A percentile compares a stretch with the other conserved stretches of the same genome.
phyloP scores from a whole-genome alignment of 495 filamentous ascomycete species.

The Tuber calosporum region DNA sequence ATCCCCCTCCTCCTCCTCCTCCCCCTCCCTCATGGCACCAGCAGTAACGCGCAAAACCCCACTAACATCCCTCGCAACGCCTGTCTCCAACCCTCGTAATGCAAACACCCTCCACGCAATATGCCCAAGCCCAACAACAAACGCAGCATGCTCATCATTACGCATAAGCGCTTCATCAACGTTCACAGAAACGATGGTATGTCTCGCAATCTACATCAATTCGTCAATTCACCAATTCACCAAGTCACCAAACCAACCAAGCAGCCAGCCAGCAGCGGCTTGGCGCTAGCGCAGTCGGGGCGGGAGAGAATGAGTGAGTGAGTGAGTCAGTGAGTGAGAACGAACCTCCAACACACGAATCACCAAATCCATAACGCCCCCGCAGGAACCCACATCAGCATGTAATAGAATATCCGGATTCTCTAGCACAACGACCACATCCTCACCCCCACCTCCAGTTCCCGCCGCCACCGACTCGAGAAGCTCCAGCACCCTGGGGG shows the following conservation, averaged over 20 bases:
- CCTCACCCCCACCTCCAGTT: conserved; percentile 34
- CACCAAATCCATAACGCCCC: conserved; percentile 46
- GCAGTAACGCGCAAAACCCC: conserved; percentile 73
- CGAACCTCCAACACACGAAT: conserved; percentile 52
- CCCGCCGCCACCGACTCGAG: conserved; percentile 32
- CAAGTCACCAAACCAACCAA: conserved; percentile 18
- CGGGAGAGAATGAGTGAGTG: no score
- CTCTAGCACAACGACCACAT: conserved; percentile 50
- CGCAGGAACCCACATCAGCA: conserved; percentile 43
- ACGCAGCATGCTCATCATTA: conserved; percentile 57
- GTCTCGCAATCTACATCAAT: conserved; percentile 47
- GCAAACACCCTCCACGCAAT: conserved; percentile 62
- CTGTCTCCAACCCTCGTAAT: conserved; percentile 69
- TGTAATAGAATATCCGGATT: conserved; percentile 54
- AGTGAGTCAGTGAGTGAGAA: no score
- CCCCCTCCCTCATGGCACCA: conserved; percentile 43
- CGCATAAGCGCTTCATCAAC: conserved; percentile 63
- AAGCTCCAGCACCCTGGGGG: neutral
- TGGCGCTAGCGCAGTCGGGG: no score
- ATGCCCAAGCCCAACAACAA: conserved; percentile 65
- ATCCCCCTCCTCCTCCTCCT: conserved; percentile 46
- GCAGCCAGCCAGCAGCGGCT: conserved; percentile 22
- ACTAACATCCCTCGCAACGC: conserved; percentile 80
- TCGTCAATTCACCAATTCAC: conserved; percentile 28
- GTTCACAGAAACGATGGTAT: conserved; percentile 59